Evolutionary conservation across 208 protist genomes (phyloP), one percentile per base, ranked within the genome.

Genomic region (Leishmania arabica): DNA sequence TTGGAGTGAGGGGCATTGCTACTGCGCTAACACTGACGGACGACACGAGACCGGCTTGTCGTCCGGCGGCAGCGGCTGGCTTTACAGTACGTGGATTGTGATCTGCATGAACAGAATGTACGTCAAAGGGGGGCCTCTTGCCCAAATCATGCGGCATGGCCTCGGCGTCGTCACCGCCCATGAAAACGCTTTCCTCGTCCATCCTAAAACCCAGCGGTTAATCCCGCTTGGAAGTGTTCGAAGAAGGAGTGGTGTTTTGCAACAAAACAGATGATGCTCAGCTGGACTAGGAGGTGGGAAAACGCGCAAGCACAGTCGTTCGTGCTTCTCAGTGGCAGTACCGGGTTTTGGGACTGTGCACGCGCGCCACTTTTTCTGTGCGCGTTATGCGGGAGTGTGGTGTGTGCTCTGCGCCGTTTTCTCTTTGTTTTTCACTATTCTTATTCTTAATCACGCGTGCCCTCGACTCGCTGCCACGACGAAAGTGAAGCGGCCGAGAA

Each of bases 171-270:
- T 83, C 78, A 21, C 65, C 72, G 53, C 56, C 45, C 40, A 47
- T 42, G 60, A 89, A 89, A 9, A 84, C 85, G 62, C 81, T 85
- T 11, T 60, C 68, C 51, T 89, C 85, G 37, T 89, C 85, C 85
- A 88, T 88, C 73, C 11, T 9, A 31, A 45, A 45, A 4, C n/a
- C 34, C 17, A n/a, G n/a, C 13, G 11, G 69, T 19, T n/a, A 19
- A 7, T 17, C 47, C 3, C 21, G 11, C 69, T 51, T 53, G 27
- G 6, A 31, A 37, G 11, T 6, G 40, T 8, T 34, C 37, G 1
- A n/a, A 19, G 8, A 34, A 40, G 7, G n/a, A 73, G n/a, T 6
- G 4, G 45, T 37, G 8, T 6, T 45, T 17, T 21, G 8, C 69
- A 51, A 34, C 24, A 51, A 21, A 73, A 31, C 21, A 47, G 17